Conservation (phyloP, 345 rosid genomes). For the Citrus inodora region DNA sequence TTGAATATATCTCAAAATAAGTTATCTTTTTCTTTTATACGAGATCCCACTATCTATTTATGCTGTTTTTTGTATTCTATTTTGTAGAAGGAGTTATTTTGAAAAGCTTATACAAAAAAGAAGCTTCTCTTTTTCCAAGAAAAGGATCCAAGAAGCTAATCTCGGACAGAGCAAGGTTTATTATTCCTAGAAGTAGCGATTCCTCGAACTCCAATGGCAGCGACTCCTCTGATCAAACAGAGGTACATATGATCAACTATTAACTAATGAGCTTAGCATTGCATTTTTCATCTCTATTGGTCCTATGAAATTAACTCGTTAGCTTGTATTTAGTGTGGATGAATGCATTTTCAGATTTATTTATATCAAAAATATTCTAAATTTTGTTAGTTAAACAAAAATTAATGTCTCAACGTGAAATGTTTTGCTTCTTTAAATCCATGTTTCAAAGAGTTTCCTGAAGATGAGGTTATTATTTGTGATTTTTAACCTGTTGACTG, state of each 20-base stretch:
- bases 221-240: conserved; percentile 32
- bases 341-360: not conserved
- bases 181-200: conserved; percentile 32
- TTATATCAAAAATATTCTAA: not conserved
- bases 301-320: not conserved
- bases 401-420: not conserved
- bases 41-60: conserved; percentile 2
- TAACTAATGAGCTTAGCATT: not conserved
- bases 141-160: conserved; percentile 13
- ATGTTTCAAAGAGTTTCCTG: not conserved
- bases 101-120: conserved; percentile 13
- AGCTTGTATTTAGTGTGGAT: not conserved
- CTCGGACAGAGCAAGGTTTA: conserved; percentile 24
- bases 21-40: not conserved
- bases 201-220: conserved; percentile 39
- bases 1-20: not conserved
- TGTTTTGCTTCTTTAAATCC: not conserved
- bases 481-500: not conserved
- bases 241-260: conserved; percentile 35
- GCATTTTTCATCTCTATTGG: not conserved
- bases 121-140: conserved; percentile 12
- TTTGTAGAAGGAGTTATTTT: conserved; percentile 30
- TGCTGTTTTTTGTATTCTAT: conserved; percentile 1
- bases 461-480: not conserved
- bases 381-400: not conserved